Conservation (phyloP, 1,139 yeast species). For the Yamadazyma sp. region DNA sequence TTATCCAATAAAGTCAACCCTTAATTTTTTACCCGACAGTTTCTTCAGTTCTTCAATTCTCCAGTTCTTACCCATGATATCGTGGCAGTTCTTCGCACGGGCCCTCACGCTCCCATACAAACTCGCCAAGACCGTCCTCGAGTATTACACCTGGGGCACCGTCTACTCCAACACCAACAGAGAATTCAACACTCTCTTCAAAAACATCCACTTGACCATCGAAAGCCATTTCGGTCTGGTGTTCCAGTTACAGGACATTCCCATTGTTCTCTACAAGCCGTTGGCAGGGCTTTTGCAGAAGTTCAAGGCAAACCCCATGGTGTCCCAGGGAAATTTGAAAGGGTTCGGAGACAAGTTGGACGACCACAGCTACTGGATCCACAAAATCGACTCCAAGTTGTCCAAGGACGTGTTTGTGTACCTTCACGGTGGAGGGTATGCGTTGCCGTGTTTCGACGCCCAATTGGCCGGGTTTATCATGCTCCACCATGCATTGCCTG, state of each 20-base stretch:
- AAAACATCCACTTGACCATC: constrained; percentile 29
- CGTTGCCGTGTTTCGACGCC: constrained; percentile 27
- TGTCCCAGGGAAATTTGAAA: constrained; percentile 13
- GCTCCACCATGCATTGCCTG: constrained; percentile 24
- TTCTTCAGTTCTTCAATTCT: too few relatives aligned
- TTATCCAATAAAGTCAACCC: too few relatives aligned
- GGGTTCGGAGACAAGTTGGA: constrained; percentile 28
- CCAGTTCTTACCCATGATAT: too few relatives aligned
- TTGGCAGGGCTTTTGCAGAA: constrained; percentile 11
- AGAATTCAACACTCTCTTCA: constrained; percentile 29
- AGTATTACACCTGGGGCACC: constrained; percentile 35
- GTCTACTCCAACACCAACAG: constrained; percentile 27
- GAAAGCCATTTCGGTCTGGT: constrained; percentile 27
- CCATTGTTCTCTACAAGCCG: constrained; percentile 14
- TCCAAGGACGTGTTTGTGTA: constrained; percentile 17
- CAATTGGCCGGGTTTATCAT: constrained; percentile 28
- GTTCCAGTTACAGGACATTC: constrained; percentile 15
- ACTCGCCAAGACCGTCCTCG: constrained; percentile 19
- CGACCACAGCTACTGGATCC: constrained; percentile 31
- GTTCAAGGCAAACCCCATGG: constrained; percentile 16
- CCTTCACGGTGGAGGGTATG: constrained; percentile 47
- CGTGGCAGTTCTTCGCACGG: constrained; percentile 6
- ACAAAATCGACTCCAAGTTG: constrained; percentile 16
- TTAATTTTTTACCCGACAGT: too few relatives aligned
- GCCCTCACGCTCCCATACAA: constrained; percentile 20